Evolutionary conservation across 140 eudicot genomes (phyloP).

Genomic region (Flaveria floridana): DNA sequence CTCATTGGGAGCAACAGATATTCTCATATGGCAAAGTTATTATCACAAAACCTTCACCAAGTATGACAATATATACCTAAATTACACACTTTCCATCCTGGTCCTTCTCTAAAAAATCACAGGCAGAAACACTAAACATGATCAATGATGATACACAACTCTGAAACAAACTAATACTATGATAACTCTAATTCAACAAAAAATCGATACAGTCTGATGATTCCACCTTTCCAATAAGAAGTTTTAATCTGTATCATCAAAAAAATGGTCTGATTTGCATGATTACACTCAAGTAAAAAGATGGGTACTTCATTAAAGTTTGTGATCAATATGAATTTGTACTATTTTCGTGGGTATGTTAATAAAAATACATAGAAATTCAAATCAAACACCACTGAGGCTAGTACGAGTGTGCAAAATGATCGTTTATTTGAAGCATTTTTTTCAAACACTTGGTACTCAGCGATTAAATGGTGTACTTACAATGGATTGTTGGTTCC

Average conservation of each 20-base stretch:
- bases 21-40: constrained; percentile 11
- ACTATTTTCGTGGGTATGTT: not conserved
- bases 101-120: not conserved
- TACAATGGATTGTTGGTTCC: not conserved
- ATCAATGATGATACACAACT: not conserved
- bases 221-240: not conserved
- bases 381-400: not conserved
- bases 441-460: not conserved
- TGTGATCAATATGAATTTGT: not conserved
- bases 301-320: not conserved
- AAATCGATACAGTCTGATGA: not conserved
- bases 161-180: not conserved
- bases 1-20: constrained; percentile 24
- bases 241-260: not conserved
- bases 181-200: not conserved
- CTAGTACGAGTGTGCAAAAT: not conserved
- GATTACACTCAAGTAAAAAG: not conserved
- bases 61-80: constrained; percentile 12
- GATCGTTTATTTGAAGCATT: not conserved
- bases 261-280: not conserved
- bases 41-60: constrained; percentile 18
- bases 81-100: constrained; percentile 22
- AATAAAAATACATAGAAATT: not conserved
- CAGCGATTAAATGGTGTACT: not conserved
- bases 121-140: not conserved